Evolutionary conservation across 306 rosid species (phyloP), one percentile per base, ranked within the genome.

Genomic region (Quercus cerris): DNA sequence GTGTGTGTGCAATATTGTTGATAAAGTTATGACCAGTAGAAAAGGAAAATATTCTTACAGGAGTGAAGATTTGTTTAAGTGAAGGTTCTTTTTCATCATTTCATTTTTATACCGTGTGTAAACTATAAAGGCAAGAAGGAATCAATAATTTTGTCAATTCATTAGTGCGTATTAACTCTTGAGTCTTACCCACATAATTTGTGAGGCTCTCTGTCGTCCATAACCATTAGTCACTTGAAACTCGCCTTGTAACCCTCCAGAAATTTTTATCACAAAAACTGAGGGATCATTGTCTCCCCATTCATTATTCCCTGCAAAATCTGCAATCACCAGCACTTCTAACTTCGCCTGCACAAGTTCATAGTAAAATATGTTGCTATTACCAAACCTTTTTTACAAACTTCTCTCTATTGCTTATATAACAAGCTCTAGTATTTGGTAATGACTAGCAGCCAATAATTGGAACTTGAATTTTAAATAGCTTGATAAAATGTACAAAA

Each of bases 161-260:
- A 46, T 46, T 46, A 46, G 52, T 46, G 15, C 52, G 52, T n/a
- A 7, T 57, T 52, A 31, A 0, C 19, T 44, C 11, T 77, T 5
- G 31, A 9, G 22, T 22, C 25, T 35, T 68, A 89, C 97, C 87
- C 68, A 33, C 94, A 91, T 87, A 74, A 91, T 87, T 79, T 82
- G 88, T 4, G 87, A 76, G 25, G 92, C 94, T 46, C 52, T 82
- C 3, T 3, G 22, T 30, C 90, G 90, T 0, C 97, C 97, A 79
- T 90, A 82, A 14, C 94, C 97, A 81, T 90, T 90, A 10, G 97
- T 91, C 0, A 93, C 71, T 70, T 93, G 94, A 85, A 84, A 93
- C 69, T 93, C 98, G 0, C 94, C 97, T 52, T 83, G 79, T 83
- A 90, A 0, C 13, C 41, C 38, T 63, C 75, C 78, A 68, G 75